Conservation (phyloP, 768 basidiomycete genomes). For the Lactifluus echinatus region DNA sequence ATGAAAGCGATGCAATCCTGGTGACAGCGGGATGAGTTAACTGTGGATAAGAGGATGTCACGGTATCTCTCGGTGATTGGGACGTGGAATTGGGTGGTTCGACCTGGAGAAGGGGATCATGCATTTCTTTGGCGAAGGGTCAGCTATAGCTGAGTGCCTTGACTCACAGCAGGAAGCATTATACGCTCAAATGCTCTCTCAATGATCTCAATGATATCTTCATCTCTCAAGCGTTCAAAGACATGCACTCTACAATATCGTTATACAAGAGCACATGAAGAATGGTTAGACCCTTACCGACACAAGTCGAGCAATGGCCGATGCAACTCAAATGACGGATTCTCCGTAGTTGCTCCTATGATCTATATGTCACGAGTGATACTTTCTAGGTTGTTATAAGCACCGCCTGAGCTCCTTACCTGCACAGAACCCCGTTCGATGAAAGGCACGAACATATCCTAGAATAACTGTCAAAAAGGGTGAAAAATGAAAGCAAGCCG, state of each 20-base stretch:
- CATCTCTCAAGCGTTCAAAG: slow-evolving; percentile 55
- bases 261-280: not conserved
- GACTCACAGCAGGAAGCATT: not conserved
- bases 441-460: slow-evolving; percentile 77
- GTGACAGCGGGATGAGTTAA: slow-evolving; percentile 40
- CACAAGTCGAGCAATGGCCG: slow-evolving; percentile 68
- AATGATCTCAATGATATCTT: slow-evolving; percentile 53
- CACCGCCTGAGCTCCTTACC: slow-evolving; percentile 26
- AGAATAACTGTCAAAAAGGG: slow-evolving; percentile 18
- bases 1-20: slow-evolving; percentile 44
- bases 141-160: slow-evolving; percentile 5
- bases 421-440: slow-evolving; percentile 73
- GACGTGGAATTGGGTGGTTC: not conserved
- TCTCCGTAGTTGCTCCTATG: slow-evolving; percentile 83
- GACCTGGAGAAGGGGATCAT: not conserved
- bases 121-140: not conserved
- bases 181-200: slow-evolving; percentile 39
- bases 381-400: not conserved
- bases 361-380: slow-evolving; percentile 32
- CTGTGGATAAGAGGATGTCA: slow-evolving; percentile 27
- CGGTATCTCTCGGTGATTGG: slow-evolving; percentile 8
- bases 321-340: slow-evolving; percentile 78
- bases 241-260: slow-evolving; percentile 56
- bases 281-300: slow-evolving; percentile 38
- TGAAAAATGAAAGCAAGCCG: not conserved